A percentile compares a stretch with the other conserved stretches of the same genome.
These are phyloP conservation scores for Leucocoprinus leucothites DNA, from an alignment of 768 basidiomycete genomes.

Conservation along the genomic window DNA sequence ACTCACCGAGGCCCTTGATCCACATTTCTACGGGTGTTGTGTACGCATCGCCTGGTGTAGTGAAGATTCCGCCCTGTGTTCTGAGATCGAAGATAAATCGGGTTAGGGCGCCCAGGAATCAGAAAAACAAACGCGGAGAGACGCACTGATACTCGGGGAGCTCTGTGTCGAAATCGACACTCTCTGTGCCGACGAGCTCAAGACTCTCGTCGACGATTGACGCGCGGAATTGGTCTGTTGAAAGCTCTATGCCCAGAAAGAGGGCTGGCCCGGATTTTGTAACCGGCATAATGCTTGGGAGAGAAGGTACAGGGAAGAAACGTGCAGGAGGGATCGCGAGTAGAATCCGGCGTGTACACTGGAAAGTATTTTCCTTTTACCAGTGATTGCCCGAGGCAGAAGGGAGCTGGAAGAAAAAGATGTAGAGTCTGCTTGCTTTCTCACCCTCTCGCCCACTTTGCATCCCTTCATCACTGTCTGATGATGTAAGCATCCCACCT, in stretches of 20 bases:
- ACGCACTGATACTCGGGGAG: constrained; percentile 80
- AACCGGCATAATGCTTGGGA: constrained; percentile 32
- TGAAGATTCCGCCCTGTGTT: constrained; percentile 85
- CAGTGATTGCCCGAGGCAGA: not conserved
- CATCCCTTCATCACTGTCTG: too few relatives aligned
- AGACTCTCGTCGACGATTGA: constrained; percentile 81
- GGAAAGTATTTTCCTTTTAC: too few relatives aligned
- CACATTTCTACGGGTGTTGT: constrained; percentile 91
- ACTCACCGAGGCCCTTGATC: constrained; percentile 81
- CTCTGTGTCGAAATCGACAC: constrained; percentile 81
- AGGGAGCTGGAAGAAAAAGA: not conserved
- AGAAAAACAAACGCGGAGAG: constrained; percentile 4
- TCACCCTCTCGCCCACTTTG: not conserved
- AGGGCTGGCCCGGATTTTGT: constrained; percentile 47
- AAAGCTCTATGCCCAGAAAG: constrained; percentile 85
- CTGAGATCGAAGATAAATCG: constrained; percentile 33
- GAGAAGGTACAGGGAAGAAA: not conserved
- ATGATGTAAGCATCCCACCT: too few relatives aligned
- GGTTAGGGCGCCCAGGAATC: constrained; percentile 11
- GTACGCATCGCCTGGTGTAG: constrained; percentile 81
- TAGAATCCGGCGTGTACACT: too few relatives aligned
- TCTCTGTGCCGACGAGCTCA: constrained; percentile 79
- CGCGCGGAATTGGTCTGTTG: constrained; percentile 80
- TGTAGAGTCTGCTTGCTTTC: not conserved
- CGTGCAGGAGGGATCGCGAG: not conserved